A percentile compares a stretch with the other conserved stretches of the same genome.
Conservation (phyloP, 2,329 filamentous ascomycete species). For the Sporothrix schenckii region DNA sequence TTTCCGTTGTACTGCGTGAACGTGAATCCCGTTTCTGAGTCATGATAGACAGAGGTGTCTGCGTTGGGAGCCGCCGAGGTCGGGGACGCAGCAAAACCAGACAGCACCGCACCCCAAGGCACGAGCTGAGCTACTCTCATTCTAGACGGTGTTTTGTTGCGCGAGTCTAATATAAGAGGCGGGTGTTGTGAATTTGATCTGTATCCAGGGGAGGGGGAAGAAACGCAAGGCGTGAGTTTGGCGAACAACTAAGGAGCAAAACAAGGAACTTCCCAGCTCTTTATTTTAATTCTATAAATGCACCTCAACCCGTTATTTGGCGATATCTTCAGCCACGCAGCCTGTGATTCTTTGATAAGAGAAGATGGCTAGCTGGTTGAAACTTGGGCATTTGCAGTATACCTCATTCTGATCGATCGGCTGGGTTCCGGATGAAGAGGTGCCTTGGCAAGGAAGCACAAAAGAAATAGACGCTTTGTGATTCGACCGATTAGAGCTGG, state of each 20-base stretch:
- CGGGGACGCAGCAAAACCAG: conserved; percentile 6
- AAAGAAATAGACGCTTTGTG: not conserved
- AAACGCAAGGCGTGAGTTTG: not conserved
- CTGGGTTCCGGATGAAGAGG: not conserved
- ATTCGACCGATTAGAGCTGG: not conserved
- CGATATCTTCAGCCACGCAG: not conserved
- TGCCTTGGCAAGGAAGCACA: not conserved
- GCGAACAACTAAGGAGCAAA: not conserved
- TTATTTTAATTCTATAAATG: not conserved
- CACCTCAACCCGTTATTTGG: not conserved
- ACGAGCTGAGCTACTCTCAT: conserved; percentile 19
- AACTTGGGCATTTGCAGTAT: not conserved
- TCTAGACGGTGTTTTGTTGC: not conserved
- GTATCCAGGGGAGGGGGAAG: not conserved
- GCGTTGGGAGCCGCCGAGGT: not conserved
- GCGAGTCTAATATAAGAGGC: too few relatives aligned
- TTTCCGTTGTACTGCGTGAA: conserved; percentile 34
- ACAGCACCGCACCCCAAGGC: conserved; percentile 18
- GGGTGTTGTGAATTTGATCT: not conserved
- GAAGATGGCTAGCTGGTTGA: not conserved
- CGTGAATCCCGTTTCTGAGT: conserved; percentile 41
- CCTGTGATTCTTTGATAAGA: not conserved
- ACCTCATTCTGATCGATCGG: not conserved
- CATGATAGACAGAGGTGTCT: conserved; percentile 32
- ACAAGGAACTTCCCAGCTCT: not conserved